These are phyloP conservation scores for Rosa multiflora DNA, from an alignment of 306 rosid species.

Conservation along the genomic window DNA sequence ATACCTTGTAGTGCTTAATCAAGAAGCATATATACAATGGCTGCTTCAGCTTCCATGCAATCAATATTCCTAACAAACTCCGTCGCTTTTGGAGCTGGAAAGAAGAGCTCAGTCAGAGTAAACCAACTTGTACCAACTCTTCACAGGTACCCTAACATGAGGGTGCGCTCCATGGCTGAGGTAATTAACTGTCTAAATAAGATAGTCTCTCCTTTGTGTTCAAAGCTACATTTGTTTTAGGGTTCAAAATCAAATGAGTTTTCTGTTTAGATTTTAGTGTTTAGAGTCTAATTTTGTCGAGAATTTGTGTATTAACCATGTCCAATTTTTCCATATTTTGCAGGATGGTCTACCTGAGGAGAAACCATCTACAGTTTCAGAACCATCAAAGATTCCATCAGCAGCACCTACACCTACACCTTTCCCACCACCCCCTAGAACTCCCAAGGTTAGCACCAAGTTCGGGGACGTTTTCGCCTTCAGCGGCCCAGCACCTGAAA, in stretches of 20 bases:
- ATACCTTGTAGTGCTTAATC: background rate
- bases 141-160: slow-evolving; percentile 8
- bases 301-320: background rate
- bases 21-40: slow-evolving; percentile 4
- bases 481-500: slow-evolving; percentile 88
- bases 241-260: background rate
- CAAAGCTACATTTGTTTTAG: background rate
- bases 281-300: background rate
- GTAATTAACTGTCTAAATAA: background rate
- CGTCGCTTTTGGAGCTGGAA: background rate
- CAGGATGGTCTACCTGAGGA: slow-evolving; percentile 7
- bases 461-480: slow-evolving; percentile 62
- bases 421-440: background rate
- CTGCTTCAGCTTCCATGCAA: slow-evolving; percentile 22
- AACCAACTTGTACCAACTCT: background rate
- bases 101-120: background rate
- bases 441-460: slow-evolving; percentile 50
- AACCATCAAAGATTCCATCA: background rate
- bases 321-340: background rate
- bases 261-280: background rate
- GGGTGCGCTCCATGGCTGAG: slow-evolving; percentile 22
- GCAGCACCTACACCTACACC: slow-evolving; percentile 1
- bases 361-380: slow-evolving; percentile 1
- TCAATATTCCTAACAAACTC: background rate
- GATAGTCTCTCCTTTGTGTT: background rate